phyloP scores from a whole-genome alignment of 345 rosid genomes.

The Mercurialis annua region DNA sequence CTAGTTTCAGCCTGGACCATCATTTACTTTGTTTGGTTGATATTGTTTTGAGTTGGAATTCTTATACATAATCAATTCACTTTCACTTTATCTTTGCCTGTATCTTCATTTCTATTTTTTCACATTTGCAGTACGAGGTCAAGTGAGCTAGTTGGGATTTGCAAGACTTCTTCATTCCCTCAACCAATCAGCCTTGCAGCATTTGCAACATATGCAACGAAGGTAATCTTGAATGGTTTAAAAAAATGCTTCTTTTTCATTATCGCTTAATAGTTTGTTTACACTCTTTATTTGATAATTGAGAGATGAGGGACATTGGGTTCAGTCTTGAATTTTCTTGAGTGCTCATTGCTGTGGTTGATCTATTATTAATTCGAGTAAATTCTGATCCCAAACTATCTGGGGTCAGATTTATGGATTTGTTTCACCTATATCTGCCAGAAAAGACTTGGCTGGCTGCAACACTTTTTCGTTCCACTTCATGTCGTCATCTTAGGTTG shows the following conservation, averaged over 20 bases:
- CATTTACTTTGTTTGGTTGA: neutral
- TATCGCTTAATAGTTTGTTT: neutral
- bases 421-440: too few relatives aligned
- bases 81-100: neutral
- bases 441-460: too few relatives aligned
- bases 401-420: too few relatives aligned
- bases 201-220: slow-evolving; percentile 72
- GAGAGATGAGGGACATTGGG: slow-evolving; percentile 2
- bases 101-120: neutral
- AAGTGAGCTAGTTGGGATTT: slow-evolving; percentile 61
- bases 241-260: slow-evolving; percentile 7
- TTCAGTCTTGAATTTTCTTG: neutral
- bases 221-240: slow-evolving; percentile 47
- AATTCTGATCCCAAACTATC: too few relatives aligned
- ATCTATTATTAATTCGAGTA: too few relatives aligned
- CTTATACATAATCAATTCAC: slow-evolving; percentile 1
- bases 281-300: slow-evolving; percentile 10
- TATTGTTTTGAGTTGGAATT: slow-evolving; percentile 12
- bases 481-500: too few relatives aligned
- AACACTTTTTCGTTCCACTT: too few relatives aligned
- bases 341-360: neutral
- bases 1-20: neutral
- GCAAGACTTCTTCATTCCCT: slow-evolving; percentile 67
- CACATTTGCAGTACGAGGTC: slow-evolving; percentile 59
- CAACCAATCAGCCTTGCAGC: slow-evolving; percentile 64